Conservation (phyloP, 2,329 filamentous ascomycete genomes). For the Tolypocladium paradoxum region DNA sequence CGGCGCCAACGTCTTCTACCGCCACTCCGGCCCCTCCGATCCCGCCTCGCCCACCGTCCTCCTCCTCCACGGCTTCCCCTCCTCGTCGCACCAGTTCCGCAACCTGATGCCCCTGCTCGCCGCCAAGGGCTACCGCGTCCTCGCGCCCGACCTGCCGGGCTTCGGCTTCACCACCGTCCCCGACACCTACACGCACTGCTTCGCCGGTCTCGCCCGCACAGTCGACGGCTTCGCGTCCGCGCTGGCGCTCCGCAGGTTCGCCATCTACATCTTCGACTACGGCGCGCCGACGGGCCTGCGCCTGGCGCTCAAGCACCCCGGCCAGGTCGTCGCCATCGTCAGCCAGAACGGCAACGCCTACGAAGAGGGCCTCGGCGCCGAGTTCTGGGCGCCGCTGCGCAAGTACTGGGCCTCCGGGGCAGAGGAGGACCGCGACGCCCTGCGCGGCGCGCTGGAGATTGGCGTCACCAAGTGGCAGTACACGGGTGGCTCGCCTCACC, state of each 20-base stretch:
- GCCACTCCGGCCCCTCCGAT: constrained; percentile 17
- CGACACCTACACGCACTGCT: constrained; percentile 38
- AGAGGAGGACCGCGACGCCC: constrained; percentile 21
- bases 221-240: constrained; percentile 37
- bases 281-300: constrained; percentile 45
- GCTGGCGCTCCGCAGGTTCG: constrained; percentile 35
- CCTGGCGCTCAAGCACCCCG: constrained; percentile 37
- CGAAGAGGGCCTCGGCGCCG: constrained; percentile 36
- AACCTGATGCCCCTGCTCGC: constrained; percentile 32
- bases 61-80: constrained; percentile 34
- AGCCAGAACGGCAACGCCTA: constrained; percentile 54
- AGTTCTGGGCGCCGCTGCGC: constrained; percentile 38
- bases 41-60: constrained; percentile 24
- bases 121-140: constrained; percentile 23
- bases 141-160: constrained; percentile 49
- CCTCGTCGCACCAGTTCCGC: constrained; percentile 31
- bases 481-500: constrained; percentile 23
- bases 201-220: constrained; percentile 37
- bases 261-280: constrained; percentile 53
- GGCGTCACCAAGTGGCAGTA: constrained; percentile 34
- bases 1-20: constrained; percentile 30
- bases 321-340: constrained; percentile 40
- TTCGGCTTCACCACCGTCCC: constrained; percentile 46
- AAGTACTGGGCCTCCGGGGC: constrained; percentile 31
- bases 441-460: constrained; percentile 23